These are phyloP conservation scores for Metschnikowia vanudenii DNA, from an alignment of 805 yeast genomes.

Conservation along the genomic window DNA sequence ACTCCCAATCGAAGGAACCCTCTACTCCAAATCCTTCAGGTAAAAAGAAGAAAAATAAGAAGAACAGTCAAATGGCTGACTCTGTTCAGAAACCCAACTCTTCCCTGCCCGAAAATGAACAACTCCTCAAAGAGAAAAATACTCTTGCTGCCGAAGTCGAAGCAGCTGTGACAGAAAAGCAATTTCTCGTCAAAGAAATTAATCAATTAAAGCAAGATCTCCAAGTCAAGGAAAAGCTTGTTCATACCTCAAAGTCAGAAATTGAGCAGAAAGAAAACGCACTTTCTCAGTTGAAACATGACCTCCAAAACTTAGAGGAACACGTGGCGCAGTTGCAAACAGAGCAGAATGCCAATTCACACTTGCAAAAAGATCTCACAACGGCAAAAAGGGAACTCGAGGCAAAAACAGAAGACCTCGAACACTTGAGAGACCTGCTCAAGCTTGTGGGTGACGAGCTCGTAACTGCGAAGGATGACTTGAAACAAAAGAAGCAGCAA, in stretches of 20 bases:
- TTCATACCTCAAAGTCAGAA: neutral
- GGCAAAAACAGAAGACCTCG: slow-evolving; percentile 57
- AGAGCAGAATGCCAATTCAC: slow-evolving; percentile 4
- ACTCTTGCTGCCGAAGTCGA: neutral
- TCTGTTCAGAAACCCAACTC: neutral
- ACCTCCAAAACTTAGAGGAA: neutral
- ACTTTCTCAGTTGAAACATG: slow-evolving; percentile 16
- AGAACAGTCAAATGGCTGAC: neutral
- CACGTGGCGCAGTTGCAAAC: too few relatives aligned
- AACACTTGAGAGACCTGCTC: slow-evolving; percentile 70
- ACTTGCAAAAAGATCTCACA: slow-evolving; percentile 5
- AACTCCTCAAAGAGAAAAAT: neutral
- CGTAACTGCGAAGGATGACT: slow-evolving; percentile 56
- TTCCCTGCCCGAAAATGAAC: neutral
- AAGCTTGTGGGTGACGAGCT: slow-evolving; percentile 75
- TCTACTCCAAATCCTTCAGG: neutral
- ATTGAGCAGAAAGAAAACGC: slow-evolving; percentile 19
- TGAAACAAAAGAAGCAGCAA: slow-evolving; percentile 18
- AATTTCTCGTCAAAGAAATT: slow-evolving; percentile 1
- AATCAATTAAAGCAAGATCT: slow-evolving; percentile 11
- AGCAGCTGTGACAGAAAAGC: neutral
- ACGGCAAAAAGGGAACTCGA: slow-evolving; percentile 12
- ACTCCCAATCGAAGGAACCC: too few relatives aligned
- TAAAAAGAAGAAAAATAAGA: slow-evolving; percentile 5
- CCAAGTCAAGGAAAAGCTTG: neutral